Evolutionary conservation across 768 basidiomycete genomes (phyloP).

Genomic region (Termitomyces sp.): DNA sequence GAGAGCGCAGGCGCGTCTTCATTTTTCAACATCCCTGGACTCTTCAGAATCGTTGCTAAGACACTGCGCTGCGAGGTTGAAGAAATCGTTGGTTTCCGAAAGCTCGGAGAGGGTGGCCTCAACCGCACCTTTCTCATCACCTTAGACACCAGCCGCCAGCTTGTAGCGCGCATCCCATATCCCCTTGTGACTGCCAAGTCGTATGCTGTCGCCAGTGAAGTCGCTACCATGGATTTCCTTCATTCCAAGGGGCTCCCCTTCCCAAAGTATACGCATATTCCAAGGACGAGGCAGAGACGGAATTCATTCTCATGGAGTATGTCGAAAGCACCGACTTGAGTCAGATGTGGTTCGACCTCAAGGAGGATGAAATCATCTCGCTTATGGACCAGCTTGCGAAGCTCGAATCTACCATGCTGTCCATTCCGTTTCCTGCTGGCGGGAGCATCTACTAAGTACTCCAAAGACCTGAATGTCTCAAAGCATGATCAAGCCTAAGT

Average conservation of each 20-base stretch:
- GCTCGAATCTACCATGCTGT: constrained; percentile 39
- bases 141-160: constrained; percentile 26
- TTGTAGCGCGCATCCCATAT: constrained; percentile 33
- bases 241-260: constrained; percentile 25
- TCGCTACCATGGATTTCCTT: constrained; percentile 32
- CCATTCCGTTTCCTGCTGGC: constrained; percentile 37
- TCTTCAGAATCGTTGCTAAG: constrained; percentile 18
- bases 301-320: constrained; percentile 36
- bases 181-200: constrained; percentile 22
- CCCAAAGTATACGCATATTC: constrained; percentile 31
- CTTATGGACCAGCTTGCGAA: constrained; percentile 33
- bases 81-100: constrained; percentile 29
- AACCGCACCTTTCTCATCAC: constrained; percentile 34
- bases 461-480: constrained; percentile 30
- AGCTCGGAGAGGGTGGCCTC: constrained; percentile 41
- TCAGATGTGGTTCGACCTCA: constrained; percentile 29
- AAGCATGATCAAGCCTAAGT: constrained; percentile 17
- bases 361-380: constrained; percentile 27
- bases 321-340: constrained; percentile 29
- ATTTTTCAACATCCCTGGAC: constrained; percentile 23
- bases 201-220: constrained; percentile 32
- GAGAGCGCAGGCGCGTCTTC: constrained; percentile 33
- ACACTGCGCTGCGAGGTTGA: constrained; percentile 26
- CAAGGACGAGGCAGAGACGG: constrained; percentile 24
- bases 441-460: constrained; percentile 39